Conservation (phyloP, 257 asterid genomes). For the Solanum tarijense region DNA sequence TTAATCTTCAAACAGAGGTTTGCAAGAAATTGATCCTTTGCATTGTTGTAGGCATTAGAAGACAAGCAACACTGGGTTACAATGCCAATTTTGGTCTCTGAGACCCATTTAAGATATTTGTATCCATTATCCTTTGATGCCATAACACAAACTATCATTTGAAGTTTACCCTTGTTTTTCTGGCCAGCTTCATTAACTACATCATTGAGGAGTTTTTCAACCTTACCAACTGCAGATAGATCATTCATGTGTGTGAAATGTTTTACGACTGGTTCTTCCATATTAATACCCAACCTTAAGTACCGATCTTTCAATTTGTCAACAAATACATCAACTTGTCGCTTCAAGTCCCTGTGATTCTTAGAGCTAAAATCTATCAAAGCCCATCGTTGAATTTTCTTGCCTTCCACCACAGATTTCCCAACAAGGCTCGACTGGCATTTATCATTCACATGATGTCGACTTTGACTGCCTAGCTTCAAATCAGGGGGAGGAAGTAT, state of each 20-base stretch:
- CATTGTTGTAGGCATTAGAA: conserved; percentile 9
- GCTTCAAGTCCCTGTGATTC: too few relatives aligned
- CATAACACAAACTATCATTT: conserved; percentile 56
- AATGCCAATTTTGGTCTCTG: conserved; percentile 46
- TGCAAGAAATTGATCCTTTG: conserved; percentile 42
- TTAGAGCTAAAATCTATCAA: conserved; percentile 34
- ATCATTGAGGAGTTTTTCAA: conserved; percentile 21
- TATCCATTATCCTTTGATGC: conserved; percentile 33
- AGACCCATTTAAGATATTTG: conserved; percentile 53
- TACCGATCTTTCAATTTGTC: conserved; percentile 16
- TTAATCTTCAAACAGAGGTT: conserved; percentile 63
- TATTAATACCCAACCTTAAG: conserved; percentile 26
- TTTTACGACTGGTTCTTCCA: conserved; percentile 29
- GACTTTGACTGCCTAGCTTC: conserved; percentile 34
- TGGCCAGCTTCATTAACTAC: conserved; percentile 15
- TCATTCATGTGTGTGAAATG: conserved; percentile 16
- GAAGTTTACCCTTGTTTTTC: conserved; percentile 18
- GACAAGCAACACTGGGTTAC: conserved; percentile 60
- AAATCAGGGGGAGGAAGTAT: conserved; percentile 47
- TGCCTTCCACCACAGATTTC: conserved; percentile 32
- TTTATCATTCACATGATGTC: conserved; percentile 26
- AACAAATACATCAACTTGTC: conserved; percentile 4
- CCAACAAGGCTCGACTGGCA: conserved; percentile 60
- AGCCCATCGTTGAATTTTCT: conserved; percentile 49
- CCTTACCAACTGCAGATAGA: conserved; percentile 9